These are phyloP conservation scores for Adansonia rubrostipa DNA, from an alignment of 441 rosid species.

Conservation along the genomic window DNA sequence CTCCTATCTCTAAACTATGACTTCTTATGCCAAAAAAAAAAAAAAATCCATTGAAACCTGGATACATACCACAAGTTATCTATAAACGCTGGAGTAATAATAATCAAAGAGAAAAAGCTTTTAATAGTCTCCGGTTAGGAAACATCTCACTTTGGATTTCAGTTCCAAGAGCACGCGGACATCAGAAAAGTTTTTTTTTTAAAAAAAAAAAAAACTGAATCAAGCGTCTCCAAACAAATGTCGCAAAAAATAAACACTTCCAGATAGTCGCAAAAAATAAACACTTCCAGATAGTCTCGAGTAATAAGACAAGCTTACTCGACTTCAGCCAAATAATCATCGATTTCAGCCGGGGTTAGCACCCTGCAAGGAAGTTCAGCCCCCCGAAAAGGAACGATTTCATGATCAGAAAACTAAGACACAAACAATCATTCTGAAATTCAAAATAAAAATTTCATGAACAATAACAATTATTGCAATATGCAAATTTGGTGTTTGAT, in stretches of 20 bases:
- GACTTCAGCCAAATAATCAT: slow-evolving; percentile 74
- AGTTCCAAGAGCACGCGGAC: neutral
- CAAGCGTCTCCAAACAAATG: neutral
- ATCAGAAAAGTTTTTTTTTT: neutral
- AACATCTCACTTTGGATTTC: neutral
- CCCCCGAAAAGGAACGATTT: neutral
- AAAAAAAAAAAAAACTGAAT: too few species aligned
- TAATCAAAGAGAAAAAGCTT: too few species aligned
- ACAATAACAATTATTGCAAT: neutral
- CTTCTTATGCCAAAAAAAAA: too few species aligned
- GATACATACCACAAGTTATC: too few species aligned
- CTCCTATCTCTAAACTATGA: too few species aligned
- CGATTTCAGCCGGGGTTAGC: slow-evolving; percentile 69
- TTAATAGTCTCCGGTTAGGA: too few species aligned
- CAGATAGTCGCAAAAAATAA: neutral
- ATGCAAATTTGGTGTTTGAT: neutral
- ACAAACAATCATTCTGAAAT: neutral
- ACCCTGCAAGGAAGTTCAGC: slow-evolving; percentile 49
- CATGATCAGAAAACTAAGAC: neutral
- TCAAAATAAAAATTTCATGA: neutral
- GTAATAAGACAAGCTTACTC: slow-evolving; percentile 37
- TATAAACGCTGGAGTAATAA: too few species aligned
- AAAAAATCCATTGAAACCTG: too few species aligned
- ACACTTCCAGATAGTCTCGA: neutral
- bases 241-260: neutral